Percentiles rank a stretch among this genome's conserved stretches.
phyloP scores from a whole-genome alignment of 2,329 filamentous ascomycete species.

The Penicillium polonicum region DNA sequence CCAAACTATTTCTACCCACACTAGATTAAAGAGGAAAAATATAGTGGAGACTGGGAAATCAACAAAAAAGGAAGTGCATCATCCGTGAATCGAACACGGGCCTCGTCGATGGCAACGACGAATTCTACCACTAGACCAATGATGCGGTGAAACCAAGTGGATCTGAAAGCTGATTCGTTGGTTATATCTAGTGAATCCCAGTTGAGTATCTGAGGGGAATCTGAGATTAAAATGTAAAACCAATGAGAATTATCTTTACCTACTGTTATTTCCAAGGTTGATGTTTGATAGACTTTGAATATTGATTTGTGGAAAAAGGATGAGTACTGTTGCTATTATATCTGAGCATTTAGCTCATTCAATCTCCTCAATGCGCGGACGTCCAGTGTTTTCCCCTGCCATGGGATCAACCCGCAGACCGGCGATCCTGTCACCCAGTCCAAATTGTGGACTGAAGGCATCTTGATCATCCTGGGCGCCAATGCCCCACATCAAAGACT shows the following conservation, averaged over 20 bases:
- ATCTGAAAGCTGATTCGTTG: conserved; percentile 9
- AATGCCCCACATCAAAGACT: conserved; percentile 43
- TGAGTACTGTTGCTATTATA: neutral
- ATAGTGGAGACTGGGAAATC: neutral
- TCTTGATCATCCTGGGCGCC: conserved; percentile 21
- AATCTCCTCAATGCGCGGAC: conserved; percentile 45
- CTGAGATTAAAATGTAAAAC: no score
- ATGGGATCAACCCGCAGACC: conserved; percentile 40
- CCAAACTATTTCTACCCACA: neutral
- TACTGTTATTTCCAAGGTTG: neutral
- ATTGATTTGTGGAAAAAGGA: neutral
- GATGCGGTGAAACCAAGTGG: conserved; percentile 28
- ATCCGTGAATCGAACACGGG: conserved; percentile 50
- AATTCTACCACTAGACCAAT: conserved; percentile 49
- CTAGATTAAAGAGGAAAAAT: neutral
- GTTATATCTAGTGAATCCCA: neutral
- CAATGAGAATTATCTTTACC: no score
- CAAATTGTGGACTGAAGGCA: conserved; percentile 26
- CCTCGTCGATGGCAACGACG: conserved; percentile 49
- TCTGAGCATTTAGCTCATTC: conserved; percentile 27
- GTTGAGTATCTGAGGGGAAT: no score
- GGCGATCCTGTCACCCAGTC: conserved; percentile 40
- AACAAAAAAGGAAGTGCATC: conserved; percentile 20
- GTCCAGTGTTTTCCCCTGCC: conserved; percentile 20
- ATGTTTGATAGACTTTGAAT: neutral